A percentile compares a stretch with the other conserved stretches of the same genome.
Evolutionary conservation across 305 asterid species (phyloP).

Genomic region (Caryopteris hybrid): DNA sequence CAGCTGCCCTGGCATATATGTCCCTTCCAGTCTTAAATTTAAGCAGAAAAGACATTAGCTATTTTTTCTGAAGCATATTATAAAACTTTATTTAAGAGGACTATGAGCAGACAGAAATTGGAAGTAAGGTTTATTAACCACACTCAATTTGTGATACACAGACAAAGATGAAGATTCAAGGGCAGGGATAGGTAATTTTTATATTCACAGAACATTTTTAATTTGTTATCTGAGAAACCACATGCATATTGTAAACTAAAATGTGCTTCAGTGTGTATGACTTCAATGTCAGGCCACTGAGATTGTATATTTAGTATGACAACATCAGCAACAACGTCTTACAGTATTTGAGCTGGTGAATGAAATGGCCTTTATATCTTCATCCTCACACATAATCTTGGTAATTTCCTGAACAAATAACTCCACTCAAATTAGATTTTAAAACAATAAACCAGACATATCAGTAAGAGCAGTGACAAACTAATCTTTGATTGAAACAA

Average conservation of each 20-base stretch:
- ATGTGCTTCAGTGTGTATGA: background rate
- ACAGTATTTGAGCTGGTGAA: conserved; percentile 33
- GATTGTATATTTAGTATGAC: background rate
- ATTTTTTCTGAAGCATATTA: background rate
- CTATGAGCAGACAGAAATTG: background rate
- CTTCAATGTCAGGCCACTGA: background rate
- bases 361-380: conserved; percentile 43
- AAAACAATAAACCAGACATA: background rate
- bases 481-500: background rate
- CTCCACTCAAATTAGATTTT: conserved; percentile 1
- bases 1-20: conserved; percentile 42
- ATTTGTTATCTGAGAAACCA: background rate
- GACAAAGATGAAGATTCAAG: background rate
- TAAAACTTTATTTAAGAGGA: background rate
- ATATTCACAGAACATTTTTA: background rate
- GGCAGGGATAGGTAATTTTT: background rate
- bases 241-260: background rate
- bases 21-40: conserved; percentile 31
- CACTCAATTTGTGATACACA: too few species aligned
- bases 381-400: conserved; percentile 36
- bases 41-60: background rate
- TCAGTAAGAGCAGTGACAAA: background rate
- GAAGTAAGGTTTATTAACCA: background rate
- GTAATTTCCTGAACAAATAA: conserved; percentile 33
- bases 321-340: conserved; percentile 16